Evolutionary conservation across 306 rosid species (phyloP).

Genomic region (Dryas alaskensis): DNA sequence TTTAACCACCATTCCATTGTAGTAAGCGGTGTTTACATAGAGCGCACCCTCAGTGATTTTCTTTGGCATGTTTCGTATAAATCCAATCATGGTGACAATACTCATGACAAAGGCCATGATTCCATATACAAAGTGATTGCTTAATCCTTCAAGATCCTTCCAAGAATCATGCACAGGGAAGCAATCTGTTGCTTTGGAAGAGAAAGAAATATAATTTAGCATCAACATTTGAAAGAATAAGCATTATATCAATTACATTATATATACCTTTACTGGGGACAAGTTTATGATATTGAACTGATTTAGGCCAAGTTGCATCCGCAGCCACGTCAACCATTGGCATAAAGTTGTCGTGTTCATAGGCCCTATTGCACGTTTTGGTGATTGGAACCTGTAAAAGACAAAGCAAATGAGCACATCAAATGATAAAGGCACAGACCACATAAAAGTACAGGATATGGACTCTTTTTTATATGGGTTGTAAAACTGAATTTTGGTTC

Average conservation of each 20-base stretch:
- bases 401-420: neutral
- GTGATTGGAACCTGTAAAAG: conserved; percentile 30
- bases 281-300: conserved; percentile 31
- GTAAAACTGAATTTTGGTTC: no score
- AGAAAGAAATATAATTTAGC: neutral
- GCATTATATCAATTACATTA: neutral
- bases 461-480: no score
- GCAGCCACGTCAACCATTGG: conserved; percentile 35
- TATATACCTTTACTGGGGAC: conserved; percentile 42
- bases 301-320: conserved; percentile 47
- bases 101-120: conserved; percentile 63
- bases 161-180: conserved; percentile 9
- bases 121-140: conserved; percentile 48
- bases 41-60: conserved; percentile 48
- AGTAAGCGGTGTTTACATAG: conserved; percentile 38
- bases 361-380: conserved; percentile 25
- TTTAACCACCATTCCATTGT: conserved; percentile 32
- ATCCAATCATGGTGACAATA: conserved; percentile 50
- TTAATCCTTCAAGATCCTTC: conserved; percentile 38
- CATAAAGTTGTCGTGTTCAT: conserved; percentile 26
- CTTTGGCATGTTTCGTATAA: conserved; percentile 61
- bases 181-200: conserved; percentile 33
- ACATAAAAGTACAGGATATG: no score
- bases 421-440: neutral
- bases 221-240: neutral